phyloP scores from a whole-genome alignment of 2,329 filamentous ascomycete species.

The Metarhizium rileyi region DNA sequence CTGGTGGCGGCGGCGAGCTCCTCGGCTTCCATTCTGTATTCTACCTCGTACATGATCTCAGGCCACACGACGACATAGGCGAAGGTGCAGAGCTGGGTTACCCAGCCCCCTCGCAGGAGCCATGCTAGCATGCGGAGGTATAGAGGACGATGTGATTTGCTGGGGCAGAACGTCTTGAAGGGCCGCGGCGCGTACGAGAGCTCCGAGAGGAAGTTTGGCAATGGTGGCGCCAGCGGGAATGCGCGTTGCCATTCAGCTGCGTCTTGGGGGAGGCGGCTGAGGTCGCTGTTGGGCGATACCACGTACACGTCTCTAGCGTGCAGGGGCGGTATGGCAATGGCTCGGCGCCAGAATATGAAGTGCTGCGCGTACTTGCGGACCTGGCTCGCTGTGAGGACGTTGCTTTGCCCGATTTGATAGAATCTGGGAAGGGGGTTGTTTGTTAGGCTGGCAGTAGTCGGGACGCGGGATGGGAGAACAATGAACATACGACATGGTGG shows the following conservation, averaged over 20 bases:
- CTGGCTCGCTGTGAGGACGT: conserved; percentile 66
- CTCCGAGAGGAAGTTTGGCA: conserved; percentile 80
- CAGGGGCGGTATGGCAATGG: conserved; percentile 81
- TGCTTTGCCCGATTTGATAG: conserved; percentile 59
- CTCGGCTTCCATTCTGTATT: conserved; percentile 59
- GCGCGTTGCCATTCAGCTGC: conserved; percentile 61
- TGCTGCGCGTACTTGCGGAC: conserved; percentile 84
- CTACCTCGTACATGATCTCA: conserved; percentile 73
- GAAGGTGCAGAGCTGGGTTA: conserved; percentile 86
- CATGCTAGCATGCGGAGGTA: conserved; percentile 91
- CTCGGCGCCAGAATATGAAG: conserved; percentile 91
- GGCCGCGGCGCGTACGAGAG: conserved; percentile 72
- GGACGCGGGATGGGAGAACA: background rate
- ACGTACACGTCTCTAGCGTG: conserved; percentile 87
- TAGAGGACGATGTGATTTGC: conserved; percentile 73
- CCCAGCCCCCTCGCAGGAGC: conserved; percentile 87
- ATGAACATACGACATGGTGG: conserved; percentile 48
- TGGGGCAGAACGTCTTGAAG: conserved; percentile 77
- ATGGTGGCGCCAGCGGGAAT: conserved; percentile 73
- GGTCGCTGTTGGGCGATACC: conserved; percentile 80
- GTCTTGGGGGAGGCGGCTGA: conserved; percentile 59
- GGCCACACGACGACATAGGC: conserved; percentile 79
- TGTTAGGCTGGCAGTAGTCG: too few relatives aligned
- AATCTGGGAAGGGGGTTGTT: conserved; percentile 30
- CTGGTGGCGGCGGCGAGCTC: conserved; percentile 42